Evolutionary conservation across 2,329 filamentous ascomycete species (phyloP).

Genomic region (Periconia sp.): DNA sequence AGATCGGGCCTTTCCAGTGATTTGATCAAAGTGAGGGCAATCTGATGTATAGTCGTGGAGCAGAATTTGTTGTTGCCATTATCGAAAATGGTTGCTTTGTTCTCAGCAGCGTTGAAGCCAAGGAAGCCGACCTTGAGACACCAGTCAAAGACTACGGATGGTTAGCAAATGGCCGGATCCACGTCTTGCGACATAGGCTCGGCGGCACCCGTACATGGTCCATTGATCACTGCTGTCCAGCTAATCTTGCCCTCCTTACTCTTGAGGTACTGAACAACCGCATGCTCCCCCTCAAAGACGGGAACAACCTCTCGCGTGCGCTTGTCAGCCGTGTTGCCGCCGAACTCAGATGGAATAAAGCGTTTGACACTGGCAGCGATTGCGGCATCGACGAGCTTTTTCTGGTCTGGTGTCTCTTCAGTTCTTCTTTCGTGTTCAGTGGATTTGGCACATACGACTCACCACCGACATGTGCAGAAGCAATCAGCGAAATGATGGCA

Average conservation of each 20-base stretch:
- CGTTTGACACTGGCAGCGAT: conserved; percentile 61
- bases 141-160: conserved; percentile 67
- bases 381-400: conserved; percentile 59
- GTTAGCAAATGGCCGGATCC: too few species aligned
- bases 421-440: too few species aligned
- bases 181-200: too few species aligned
- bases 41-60: conserved; percentile 53
- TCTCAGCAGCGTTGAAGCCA: conserved; percentile 53
- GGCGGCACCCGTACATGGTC: too few species aligned
- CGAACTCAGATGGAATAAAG: conserved; percentile 65
- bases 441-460: too few species aligned
- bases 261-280: conserved; percentile 55
- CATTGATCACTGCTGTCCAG: conserved; percentile 56
- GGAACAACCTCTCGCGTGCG: conserved; percentile 48
- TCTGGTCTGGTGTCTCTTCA: too few species aligned
- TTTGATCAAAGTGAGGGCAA: conserved; percentile 56
- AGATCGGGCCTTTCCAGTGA: conserved; percentile 53
- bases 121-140: conserved; percentile 53
- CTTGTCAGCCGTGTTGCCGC: conserved; percentile 44
- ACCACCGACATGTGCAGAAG: too few species aligned
- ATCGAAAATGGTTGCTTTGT: conserved; percentile 59
- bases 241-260: conserved; percentile 51
- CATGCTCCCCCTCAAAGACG: conserved; percentile 54
- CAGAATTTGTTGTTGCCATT: conserved; percentile 57
- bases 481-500: too few species aligned